Conservation (phyloP, 1,139 yeast species). For the Suhomyces wounanorum region DNA sequence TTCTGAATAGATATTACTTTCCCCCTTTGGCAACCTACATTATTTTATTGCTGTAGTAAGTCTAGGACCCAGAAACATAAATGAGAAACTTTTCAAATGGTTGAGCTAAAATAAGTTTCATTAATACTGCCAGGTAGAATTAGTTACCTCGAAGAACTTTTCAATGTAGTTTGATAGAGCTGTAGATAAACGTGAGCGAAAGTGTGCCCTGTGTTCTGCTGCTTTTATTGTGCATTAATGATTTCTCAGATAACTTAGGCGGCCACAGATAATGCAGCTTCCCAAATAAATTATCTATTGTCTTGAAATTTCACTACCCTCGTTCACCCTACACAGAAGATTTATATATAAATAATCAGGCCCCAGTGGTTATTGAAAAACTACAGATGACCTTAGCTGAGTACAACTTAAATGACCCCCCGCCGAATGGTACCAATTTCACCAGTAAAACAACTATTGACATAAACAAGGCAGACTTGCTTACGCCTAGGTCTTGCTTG, state of each 20-base stretch:
- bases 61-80: not conserved
- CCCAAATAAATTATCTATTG: constrained; percentile 7
- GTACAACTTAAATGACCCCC: constrained; percentile 19
- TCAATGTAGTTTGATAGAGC: too few relatives aligned
- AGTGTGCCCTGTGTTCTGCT: not conserved
- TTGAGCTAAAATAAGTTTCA: too few relatives aligned
- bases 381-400: constrained; percentile 12
- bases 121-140: too few relatives aligned
- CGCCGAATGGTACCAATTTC: constrained; percentile 15
- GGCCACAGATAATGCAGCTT: constrained; percentile 3
- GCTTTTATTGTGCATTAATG: not conserved
- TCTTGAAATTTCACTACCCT: constrained; percentile 9
- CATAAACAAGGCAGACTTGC: constrained; percentile 15
- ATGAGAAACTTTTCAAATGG: not conserved
- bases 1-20: not conserved
- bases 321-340: not conserved
- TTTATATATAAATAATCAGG: constrained; percentile 1
- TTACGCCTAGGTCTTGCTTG: constrained; percentile 21
- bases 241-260: constrained; percentile 1
- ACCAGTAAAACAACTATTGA: constrained; percentile 7
- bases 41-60: not conserved
- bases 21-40: not conserved
- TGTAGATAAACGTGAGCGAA: not conserved
- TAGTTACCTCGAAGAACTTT: too few relatives aligned
- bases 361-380: not conserved